A percentile compares a stretch with the other conserved stretches of the same genome.
These are phyloP conservation scores for Pestalotiopsis sp. DNA, from an alignment of 2,329 filamentous ascomycete species.

Conservation along the genomic window DNA sequence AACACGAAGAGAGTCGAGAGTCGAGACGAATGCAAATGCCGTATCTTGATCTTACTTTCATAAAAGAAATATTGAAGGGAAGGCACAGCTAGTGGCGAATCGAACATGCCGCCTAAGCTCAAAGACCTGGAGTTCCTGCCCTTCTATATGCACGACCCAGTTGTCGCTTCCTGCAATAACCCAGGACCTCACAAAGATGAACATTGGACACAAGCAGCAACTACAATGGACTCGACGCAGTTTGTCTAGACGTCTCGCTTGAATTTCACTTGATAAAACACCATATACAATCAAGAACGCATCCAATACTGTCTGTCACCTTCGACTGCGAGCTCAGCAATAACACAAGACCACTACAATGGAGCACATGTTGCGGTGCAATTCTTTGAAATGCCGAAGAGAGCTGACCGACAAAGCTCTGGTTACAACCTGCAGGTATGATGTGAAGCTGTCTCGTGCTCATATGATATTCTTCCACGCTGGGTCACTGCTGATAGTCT, in stretches of 20 bases:
- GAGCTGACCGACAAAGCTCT: slow-evolving; percentile 73
- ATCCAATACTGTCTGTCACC: background rate
- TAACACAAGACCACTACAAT: slow-evolving; percentile 44
- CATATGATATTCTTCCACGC: background rate
- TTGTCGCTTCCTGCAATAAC: too few species aligned
- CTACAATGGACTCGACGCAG: too few species aligned
- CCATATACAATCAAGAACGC: background rate
- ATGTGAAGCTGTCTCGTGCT: slow-evolving; percentile 15
- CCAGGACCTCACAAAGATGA: too few species aligned
- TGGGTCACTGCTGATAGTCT: background rate
- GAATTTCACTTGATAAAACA: too few species aligned
- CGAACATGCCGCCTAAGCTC: too few species aligned
- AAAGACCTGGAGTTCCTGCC: too few species aligned
- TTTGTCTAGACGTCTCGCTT: too few species aligned
- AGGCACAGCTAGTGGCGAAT: background rate
- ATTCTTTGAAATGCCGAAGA: slow-evolving; percentile 74
- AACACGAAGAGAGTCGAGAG: too few species aligned
- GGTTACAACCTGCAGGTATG: slow-evolving; percentile 85
- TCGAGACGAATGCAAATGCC: too few species aligned
- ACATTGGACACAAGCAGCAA: too few species aligned
- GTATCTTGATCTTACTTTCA: too few species aligned
- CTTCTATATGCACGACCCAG: too few species aligned
- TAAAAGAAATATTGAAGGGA: background rate
- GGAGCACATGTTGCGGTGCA: slow-evolving; percentile 79
- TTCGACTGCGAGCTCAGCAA: background rate